Base-by-base conservation (phyloP, 495 filamentous ascomycete species). In the Tuber microsphaerosporum region DNA sequence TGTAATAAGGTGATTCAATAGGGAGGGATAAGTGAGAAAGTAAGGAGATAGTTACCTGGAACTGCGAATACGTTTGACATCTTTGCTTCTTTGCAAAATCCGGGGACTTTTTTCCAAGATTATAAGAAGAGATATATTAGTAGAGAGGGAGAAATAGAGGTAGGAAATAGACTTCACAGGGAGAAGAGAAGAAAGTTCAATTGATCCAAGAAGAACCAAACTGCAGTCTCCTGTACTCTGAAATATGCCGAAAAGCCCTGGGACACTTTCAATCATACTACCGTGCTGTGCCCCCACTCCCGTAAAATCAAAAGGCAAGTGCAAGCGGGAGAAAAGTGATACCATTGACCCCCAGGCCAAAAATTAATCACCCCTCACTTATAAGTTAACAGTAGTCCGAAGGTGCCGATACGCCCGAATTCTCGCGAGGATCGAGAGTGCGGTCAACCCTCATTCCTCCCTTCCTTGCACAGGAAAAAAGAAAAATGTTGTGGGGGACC, bases 51-150 rank as follows among this genome's bases (percentile, higher is more conserved):
- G 82, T 70, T 81, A 86, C 85, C 80, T 42, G 85, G 85, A 71
- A 85, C 84, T 68, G 85, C 83, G 81, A 86, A 86, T 51, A 86
- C 83, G 69, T 82, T 75, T 65, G 79, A 79, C 80, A 84, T 85
- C 71, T 81, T 81, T 31, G 56, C 31, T 26, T 56, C 48, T 34
- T 65, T 65, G 26, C 56, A 19, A 34, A 34, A 14, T 8, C 26
- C 56, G 4, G 26, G 4, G 26, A 16, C 56, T 16, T 65, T 65
- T 65, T 3, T 65, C 26, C 14, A 65, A 65, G 26, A 34, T 14
- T 34, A 26, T 6, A 34, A 26, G 14, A 65, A 65, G 26, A 4
- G 26, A 34, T 65, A 14, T 65, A 34, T 65, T 26, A 26, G 5
- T 4, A 6, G 56, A 65, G 26, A 17, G 56, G 56, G 26, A 34